phyloP scores from a whole-genome alignment of 495 filamentous ascomycete species.

The Xylaria palmicola region DNA sequence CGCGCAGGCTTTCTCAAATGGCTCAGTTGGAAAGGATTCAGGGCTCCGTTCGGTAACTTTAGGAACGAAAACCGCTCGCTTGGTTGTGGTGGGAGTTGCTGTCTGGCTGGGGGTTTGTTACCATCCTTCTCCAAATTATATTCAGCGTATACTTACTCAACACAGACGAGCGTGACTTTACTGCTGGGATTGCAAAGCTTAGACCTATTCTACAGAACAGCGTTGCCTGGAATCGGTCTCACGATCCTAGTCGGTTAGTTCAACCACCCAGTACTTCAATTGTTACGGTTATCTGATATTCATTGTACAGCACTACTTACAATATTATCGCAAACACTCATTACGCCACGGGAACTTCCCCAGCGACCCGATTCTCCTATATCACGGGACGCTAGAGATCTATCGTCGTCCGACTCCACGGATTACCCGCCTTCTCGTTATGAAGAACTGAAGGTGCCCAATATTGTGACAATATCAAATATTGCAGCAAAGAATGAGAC shows the following conservation, averaged over 20 bases:
- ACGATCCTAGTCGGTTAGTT: slow-evolving; percentile 48
- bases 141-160: slow-evolving; percentile 21
- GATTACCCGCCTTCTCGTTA: slow-evolving; percentile 45
- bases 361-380: slow-evolving; percentile 28
- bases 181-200: slow-evolving; percentile 44
- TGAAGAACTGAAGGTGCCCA: slow-evolving; percentile 44
- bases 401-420: slow-evolving; percentile 42
- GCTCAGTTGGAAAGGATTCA: slow-evolving; percentile 21
- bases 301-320: slow-evolving; percentile 34
- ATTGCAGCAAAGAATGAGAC: slow-evolving; percentile 30
- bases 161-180: slow-evolving; percentile 48
- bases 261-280: neutral
- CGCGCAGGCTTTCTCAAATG: slow-evolving; percentile 35
- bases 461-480: slow-evolving; percentile 36
- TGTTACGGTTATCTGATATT: slow-evolving; percentile 12
- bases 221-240: slow-evolving; percentile 50
- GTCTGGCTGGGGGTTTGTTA: slow-evolving; percentile 50
- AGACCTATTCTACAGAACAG: slow-evolving; percentile 44
- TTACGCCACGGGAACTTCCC: slow-evolving; percentile 22
- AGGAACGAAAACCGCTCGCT: slow-evolving; percentile 37
- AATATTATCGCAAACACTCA: slow-evolving; percentile 30
- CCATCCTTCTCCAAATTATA: neutral
- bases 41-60: slow-evolving; percentile 19
- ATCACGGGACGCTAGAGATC: slow-evolving; percentile 31
- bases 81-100: slow-evolving; percentile 42